These are phyloP conservation scores for Coniochaeta prunicola DNA, from an alignment of 2,329 filamentous ascomycete species.

Conservation along the genomic window DNA sequence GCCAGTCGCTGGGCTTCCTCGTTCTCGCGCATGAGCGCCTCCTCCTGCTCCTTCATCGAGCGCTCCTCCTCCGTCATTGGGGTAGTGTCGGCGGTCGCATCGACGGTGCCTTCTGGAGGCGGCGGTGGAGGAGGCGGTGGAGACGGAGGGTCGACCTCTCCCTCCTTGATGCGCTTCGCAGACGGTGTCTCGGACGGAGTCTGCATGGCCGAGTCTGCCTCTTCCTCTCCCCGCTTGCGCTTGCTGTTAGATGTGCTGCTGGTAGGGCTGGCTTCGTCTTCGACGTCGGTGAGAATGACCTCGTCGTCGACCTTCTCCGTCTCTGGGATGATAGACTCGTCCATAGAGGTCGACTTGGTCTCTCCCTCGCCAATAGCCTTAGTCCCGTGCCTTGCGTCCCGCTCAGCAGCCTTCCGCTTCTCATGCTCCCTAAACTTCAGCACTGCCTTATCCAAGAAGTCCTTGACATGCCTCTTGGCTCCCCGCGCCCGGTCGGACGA, in stretches of 20 bases:
- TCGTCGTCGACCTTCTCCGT: constrained; percentile 32
- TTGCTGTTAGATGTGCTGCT: constrained; percentile 46
- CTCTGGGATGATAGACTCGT: constrained; percentile 15
- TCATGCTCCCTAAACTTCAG: constrained; percentile 65
- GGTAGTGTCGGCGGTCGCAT: constrained; percentile 22
- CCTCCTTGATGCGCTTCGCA: constrained; percentile 44
- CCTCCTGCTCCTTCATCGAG: constrained; percentile 41
- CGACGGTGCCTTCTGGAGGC: constrained; percentile 19
- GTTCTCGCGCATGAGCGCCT: constrained; percentile 43
- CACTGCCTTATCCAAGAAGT: constrained; percentile 82
- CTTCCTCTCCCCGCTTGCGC: constrained; percentile 53
- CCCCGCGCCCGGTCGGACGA: constrained; percentile 72
- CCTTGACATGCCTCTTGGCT: constrained; percentile 74
- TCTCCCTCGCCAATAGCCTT: constrained; percentile 11
- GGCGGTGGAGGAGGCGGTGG: constrained; percentile 44
- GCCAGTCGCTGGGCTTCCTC: constrained; percentile 47
- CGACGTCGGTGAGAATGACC: constrained; percentile 32
- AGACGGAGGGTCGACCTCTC: constrained; percentile 26
- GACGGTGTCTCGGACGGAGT: constrained; percentile 51
- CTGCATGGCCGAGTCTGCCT: constrained; percentile 30
- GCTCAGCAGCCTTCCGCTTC: constrained; percentile 50
- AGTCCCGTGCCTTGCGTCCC: constrained; percentile 17
- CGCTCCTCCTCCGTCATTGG: constrained; percentile 33
- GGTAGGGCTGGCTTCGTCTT: constrained; percentile 31
- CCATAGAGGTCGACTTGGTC: constrained; percentile 7